A percentile compares a stretch with the other conserved stretches of the same genome.
These are phyloP conservation scores for Neurospora sp. DNA, from an alignment of 495 filamentous ascomycete species.

Conservation along the genomic window DNA sequence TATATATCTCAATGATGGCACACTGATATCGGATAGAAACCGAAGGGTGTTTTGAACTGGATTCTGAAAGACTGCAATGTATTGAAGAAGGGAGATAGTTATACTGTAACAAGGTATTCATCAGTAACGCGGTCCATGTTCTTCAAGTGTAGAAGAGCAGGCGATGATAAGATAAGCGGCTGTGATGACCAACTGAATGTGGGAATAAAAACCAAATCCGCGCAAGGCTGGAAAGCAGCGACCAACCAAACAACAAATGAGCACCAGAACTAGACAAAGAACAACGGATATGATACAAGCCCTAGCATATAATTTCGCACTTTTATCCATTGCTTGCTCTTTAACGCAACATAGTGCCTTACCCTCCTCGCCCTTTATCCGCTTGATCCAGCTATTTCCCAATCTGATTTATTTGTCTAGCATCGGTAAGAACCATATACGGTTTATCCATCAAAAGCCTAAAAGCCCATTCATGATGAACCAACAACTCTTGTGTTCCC, in stretches of 20 bases:
- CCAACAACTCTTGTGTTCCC: background rate
- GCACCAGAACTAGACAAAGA: background rate
- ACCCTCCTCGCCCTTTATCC: background rate
- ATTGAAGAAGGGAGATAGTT: background rate
- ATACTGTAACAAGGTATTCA: background rate
- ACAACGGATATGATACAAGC: background rate
- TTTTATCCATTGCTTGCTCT: background rate
- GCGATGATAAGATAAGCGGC: background rate
- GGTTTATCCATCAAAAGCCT: background rate
- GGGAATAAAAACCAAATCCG: background rate
- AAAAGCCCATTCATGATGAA: background rate
- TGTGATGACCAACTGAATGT: background rate
- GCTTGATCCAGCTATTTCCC: background rate
- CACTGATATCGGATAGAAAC: too few species aligned
- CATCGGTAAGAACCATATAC: background rate
- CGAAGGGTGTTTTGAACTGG: too few species aligned
- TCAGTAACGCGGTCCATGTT: too few species aligned
- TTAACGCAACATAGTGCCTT: background rate
- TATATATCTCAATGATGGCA: background rate
- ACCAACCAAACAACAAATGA: background rate
- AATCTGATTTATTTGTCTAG: background rate
- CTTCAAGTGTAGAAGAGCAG: too few species aligned
- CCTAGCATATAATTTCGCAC: background rate
- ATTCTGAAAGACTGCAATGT: too few species aligned
- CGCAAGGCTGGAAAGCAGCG: background rate